Percentiles rank a stretch among this genome's conserved stretches.
phyloP scores from a whole-genome alignment of 208 protist species.

The Lotmaria passim region DNA sequence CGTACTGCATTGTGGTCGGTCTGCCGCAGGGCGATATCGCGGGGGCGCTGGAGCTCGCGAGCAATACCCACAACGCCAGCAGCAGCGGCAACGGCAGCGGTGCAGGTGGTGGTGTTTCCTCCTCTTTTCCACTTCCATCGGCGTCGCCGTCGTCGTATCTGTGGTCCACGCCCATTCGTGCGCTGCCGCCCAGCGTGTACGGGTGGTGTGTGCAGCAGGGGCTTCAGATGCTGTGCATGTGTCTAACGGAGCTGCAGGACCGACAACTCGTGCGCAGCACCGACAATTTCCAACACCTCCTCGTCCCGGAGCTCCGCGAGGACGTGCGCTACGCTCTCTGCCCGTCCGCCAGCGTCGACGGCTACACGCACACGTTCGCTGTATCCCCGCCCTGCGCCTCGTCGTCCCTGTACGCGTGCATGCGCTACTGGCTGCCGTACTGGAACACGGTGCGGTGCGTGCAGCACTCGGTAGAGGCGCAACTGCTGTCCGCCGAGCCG shows the following conservation, averaged over 20 bases:
- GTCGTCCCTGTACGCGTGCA: conserved; percentile 46
- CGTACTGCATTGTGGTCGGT: conserved; percentile 83
- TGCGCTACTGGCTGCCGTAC: conserved; percentile 72
- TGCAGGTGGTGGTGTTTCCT: too few relatives aligned
- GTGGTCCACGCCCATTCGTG: conserved; percentile 57
- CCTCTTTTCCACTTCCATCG: neutral
- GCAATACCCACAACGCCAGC: neutral
- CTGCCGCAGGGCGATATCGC: conserved; percentile 59
- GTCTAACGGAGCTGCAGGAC: conserved; percentile 48
- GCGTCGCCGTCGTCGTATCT: neutral
- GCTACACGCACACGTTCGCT: conserved; percentile 26
- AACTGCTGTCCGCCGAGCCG: conserved; percentile 37
- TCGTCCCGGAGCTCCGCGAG: conserved; percentile 23
- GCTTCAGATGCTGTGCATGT: conserved; percentile 42
- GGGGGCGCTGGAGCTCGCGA: conserved; percentile 20
- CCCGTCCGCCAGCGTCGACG: conserved; percentile 17
- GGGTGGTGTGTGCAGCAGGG: conserved; percentile 48
- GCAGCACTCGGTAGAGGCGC: neutral
- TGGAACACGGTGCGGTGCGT: conserved; percentile 16
- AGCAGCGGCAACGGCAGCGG: neutral
- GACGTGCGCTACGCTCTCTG: conserved; percentile 33
- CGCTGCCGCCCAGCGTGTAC: conserved; percentile 58
- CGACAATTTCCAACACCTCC: conserved; percentile 27
- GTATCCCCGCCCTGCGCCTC: conserved; percentile 18
- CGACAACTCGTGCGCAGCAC: conserved; percentile 44